Conservation (phyloP, 2,329 filamentous ascomycete genomes). For the Magnaporthiopsis incrustans region DNA sequence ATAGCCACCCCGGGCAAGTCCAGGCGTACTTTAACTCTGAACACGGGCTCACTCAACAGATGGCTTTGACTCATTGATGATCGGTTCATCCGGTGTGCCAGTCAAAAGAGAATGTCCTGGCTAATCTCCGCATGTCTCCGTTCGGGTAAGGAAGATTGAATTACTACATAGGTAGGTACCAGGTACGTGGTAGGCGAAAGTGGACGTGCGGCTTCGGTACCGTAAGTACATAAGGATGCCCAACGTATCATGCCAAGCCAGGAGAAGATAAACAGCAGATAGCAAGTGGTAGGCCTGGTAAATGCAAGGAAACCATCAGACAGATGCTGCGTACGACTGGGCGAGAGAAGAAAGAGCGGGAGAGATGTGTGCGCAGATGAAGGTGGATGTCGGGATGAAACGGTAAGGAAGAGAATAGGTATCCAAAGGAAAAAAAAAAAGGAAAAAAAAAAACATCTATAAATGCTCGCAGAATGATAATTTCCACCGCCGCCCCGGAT, state of each 20-base stretch:
- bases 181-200: neutral
- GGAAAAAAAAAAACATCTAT: neutral
- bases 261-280: neutral
- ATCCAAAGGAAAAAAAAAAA: neutral
- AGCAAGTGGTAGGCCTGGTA: neutral
- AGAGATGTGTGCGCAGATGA: neutral
- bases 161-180: neutral
- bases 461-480: neutral
- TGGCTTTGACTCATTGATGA: neutral
- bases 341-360: neutral
- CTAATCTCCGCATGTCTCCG: neutral
- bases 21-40: neutral
- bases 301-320: neutral
- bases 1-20: neutral
- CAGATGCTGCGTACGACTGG: neutral
- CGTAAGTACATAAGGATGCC: neutral
- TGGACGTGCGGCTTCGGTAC: neutral
- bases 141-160: neutral
- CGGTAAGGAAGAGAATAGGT: neutral
- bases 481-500: neutral
- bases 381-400: neutral
- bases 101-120: neutral
- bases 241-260: neutral
- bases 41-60: neutral
- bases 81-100: no score